Evolutionary conservation across 2,329 filamentous ascomycete species (phyloP).

Genomic region (Colletotrichum chlorophyti): DNA sequence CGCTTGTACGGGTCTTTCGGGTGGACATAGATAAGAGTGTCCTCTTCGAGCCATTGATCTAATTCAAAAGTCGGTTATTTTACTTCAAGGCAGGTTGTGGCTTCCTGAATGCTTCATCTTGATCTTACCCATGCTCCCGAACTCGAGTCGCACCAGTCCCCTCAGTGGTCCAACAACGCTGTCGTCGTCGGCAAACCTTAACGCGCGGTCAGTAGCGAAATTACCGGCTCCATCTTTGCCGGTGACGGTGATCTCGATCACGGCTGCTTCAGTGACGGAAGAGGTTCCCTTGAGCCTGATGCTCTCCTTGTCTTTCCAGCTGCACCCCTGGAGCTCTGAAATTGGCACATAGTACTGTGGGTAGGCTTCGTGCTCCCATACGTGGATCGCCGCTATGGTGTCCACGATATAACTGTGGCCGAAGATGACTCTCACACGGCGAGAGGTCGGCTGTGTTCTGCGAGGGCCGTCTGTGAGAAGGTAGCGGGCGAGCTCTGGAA

Average conservation of each 20-base stretch:
- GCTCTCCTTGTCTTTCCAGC: slow-evolving; percentile 34
- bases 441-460: slow-evolving; percentile 32
- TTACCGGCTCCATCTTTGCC: slow-evolving; percentile 33
- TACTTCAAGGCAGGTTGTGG: no score
- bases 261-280: slow-evolving; percentile 32
- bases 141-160: slow-evolving; percentile 42
- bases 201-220: slow-evolving; percentile 39
- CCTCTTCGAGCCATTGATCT: slow-evolving; percentile 61
- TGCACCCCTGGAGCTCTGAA: slow-evolving; percentile 37
- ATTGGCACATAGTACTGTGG: slow-evolving; percentile 52
- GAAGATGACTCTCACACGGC: slow-evolving; percentile 42
- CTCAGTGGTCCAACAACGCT: slow-evolving; percentile 38
- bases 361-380: slow-evolving; percentile 56
- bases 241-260: slow-evolving; percentile 40
- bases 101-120: no score
- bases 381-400: slow-evolving; percentile 42
- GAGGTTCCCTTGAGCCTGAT: slow-evolving; percentile 34
- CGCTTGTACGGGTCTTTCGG: slow-evolving; percentile 73
- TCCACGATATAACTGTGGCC: slow-evolving; percentile 43
- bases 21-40: slow-evolving; percentile 64
- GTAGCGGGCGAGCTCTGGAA: slow-evolving; percentile 35
- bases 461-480: slow-evolving; percentile 36
- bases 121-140: slow-evolving; percentile 43
- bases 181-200: slow-evolving; percentile 47
- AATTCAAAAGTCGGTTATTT: no score